Evolutionary conservation across 345 rosid species (phyloP).

Genomic region (Combretum micranthum): DNA sequence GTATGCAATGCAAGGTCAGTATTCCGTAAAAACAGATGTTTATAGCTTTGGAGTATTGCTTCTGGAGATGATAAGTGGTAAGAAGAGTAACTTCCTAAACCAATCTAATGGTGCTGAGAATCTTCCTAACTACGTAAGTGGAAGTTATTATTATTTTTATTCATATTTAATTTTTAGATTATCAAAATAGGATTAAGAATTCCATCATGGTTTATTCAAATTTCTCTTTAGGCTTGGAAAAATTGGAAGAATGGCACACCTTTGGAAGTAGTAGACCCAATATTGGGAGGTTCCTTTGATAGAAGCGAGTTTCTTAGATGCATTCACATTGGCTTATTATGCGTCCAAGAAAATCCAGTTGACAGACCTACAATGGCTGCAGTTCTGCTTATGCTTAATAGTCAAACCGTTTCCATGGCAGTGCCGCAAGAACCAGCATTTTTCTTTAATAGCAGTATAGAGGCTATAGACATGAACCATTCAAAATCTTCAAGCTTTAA

Average conservation of each 20-base stretch:
- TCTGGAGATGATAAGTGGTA: slow-evolving; percentile 29
- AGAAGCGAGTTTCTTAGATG: slow-evolving; percentile 21
- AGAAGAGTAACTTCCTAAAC: slow-evolving; percentile 20
- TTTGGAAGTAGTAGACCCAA: slow-evolving; percentile 12
- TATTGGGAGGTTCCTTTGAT: slow-evolving; percentile 9
- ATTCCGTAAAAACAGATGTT: slow-evolving; percentile 32
- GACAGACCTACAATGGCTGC: slow-evolving; percentile 26
- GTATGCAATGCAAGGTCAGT: slow-evolving; percentile 22
- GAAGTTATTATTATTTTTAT: not conserved
- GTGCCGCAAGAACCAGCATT: slow-evolving; percentile 20
- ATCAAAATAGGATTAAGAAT: not conserved
- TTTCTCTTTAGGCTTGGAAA: slow-evolving; percentile 26
- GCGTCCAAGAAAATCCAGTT: slow-evolving; percentile 24
- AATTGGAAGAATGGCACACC: slow-evolving; percentile 17
- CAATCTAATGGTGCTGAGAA: not conserved
- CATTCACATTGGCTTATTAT: slow-evolving; percentile 24
- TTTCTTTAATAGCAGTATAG: not conserved
- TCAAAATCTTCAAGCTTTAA: slow-evolving; percentile 8
- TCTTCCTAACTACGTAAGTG: slow-evolving; percentile 9
- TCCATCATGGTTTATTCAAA: not conserved
- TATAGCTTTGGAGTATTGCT: slow-evolving; percentile 24
- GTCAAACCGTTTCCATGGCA: slow-evolving; percentile 14
- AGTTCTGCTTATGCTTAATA: slow-evolving; percentile 20
- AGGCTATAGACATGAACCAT: not conserved
- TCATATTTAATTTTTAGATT: slow-evolving; percentile 6